These are phyloP conservation scores for Orbilia blumenaviensis DNA, from an alignment of 2,329 filamentous ascomycete species.

Conservation along the genomic window DNA sequence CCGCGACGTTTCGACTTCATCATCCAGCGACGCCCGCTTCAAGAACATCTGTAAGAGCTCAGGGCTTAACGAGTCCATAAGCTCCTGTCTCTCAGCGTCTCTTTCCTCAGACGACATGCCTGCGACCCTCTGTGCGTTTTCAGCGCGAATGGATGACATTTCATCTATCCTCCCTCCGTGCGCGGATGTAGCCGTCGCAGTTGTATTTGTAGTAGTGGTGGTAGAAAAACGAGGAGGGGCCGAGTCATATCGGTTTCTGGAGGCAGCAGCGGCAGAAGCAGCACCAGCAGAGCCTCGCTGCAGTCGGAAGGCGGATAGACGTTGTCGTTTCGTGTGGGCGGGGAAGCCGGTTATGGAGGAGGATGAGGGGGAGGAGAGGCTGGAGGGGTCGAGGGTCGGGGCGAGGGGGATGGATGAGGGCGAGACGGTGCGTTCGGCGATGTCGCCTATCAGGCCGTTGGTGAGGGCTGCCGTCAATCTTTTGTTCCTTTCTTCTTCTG, in stretches of 20 bases:
- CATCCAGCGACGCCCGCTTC: slow-evolving; percentile 77
- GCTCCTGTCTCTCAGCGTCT: slow-evolving; percentile 77
- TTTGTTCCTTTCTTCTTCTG: not conserved
- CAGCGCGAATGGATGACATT: slow-evolving; percentile 77
- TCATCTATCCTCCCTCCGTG: slow-evolving; percentile 67
- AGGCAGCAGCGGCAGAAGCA: slow-evolving; percentile 52
- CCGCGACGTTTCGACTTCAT: slow-evolving; percentile 60
- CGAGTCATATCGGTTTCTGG: slow-evolving; percentile 52
- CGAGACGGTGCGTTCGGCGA: slow-evolving; percentile 39
- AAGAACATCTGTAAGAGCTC: slow-evolving; percentile 79
- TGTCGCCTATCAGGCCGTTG: slow-evolving; percentile 28
- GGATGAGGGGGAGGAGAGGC: slow-evolving; percentile 38
- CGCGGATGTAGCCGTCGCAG: too few relatives aligned
- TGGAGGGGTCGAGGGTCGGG: slow-evolving; percentile 29
- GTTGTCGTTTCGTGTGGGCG: slow-evolving; percentile 80
- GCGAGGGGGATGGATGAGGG: slow-evolving; percentile 17
- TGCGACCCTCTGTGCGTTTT: slow-evolving; percentile 78
- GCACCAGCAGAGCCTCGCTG: slow-evolving; percentile 60
- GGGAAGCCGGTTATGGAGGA: slow-evolving; percentile 84
- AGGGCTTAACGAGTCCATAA: slow-evolving; percentile 80
- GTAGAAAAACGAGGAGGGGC: slow-evolving; percentile 54
- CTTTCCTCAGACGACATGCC: slow-evolving; percentile 86
- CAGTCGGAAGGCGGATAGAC: slow-evolving; percentile 78
- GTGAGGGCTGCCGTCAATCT: not conserved
- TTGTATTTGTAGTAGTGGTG: slow-evolving; percentile 30